phyloP scores from a whole-genome alignment of 345 rosid genomes.

The Cardamine resedifolia region DNA sequence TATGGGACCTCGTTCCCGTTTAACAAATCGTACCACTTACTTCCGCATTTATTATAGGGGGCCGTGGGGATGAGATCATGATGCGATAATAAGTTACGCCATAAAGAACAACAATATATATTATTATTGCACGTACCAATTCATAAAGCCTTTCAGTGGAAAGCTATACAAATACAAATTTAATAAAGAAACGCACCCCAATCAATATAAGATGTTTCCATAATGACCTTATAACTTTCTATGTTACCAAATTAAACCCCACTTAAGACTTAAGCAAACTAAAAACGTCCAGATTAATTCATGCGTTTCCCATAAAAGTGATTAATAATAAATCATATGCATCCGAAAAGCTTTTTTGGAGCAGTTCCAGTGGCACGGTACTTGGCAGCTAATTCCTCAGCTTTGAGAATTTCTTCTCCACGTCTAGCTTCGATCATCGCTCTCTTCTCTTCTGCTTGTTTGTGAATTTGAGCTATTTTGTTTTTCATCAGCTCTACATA shows the following conservation, averaged over 20 bases:
- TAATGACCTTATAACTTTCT: conserved; percentile 5
- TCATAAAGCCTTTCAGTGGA: conserved; percentile 1
- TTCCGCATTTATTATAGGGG: neutral
- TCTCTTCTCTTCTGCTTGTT: conserved; percentile 38
- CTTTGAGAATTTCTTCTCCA: conserved; percentile 34
- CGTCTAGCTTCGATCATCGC: conserved; percentile 41
- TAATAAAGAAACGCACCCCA: conserved; percentile 17
- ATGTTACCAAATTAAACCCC: neutral
- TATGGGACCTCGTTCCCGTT: neutral
- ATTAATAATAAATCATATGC: conserved; percentile 13
- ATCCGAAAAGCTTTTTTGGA: conserved; percentile 38
- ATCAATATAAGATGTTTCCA: conserved; percentile 9
- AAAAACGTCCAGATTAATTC: neutral
- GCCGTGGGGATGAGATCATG: neutral
- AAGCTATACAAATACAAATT: conserved; percentile 12
- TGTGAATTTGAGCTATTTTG: conserved; percentile 42
- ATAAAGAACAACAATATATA: neutral
- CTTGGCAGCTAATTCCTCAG: conserved; percentile 40
- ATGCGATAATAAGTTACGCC: neutral
- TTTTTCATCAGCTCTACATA: conserved; percentile 38
- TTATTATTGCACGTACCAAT: neutral
- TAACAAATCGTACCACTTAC: neutral
- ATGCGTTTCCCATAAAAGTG: neutral
- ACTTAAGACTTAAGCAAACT: conserved; percentile 2
- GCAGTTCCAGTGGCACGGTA: conserved; percentile 36